Base-by-base conservation (phyloP, 1,284 basidiomycete species). In the Ustilago shanxiensis region DNA sequence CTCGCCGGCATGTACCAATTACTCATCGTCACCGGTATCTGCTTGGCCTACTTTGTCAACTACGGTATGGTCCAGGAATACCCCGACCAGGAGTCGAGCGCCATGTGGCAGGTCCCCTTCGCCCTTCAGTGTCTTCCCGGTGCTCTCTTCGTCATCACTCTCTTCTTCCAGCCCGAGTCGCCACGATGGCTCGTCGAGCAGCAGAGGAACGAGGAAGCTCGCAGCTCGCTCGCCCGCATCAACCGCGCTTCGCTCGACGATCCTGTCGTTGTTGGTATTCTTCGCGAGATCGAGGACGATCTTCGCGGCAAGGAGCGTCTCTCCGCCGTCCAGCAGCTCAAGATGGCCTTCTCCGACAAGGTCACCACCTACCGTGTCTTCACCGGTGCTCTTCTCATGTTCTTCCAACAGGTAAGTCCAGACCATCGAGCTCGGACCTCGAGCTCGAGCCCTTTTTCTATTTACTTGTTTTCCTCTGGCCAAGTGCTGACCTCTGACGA, bases 1-100 rank as follows among this genome's bases (percentile, higher is more conserved):
- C 80, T 87, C 53, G 85, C 85, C 20, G 85, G 81, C 54, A 85
- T 85, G 67, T 89, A 88, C 87, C 88, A 89, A 77, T 83, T 88
- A 3, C 70, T 80, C 37, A 80, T 77, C 51, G 82, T 83, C 28
- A 76, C 79, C 33, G 83, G 83, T 53, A 84, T 83, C 63, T 77
- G 65, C 33, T 2, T 78, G 20, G 65, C 72, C 58, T 74, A 71
- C 49, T 74, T 71, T 55, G 59, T 74, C 67, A 72, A 74, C 72
- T 78, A 74, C 50, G 72, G 72, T 13, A 69, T 74, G 67, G 57
- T 61, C 2, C 63, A 71, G 44, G 62, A 72, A 52, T 66, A 65
- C 29, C 60, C 64, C 8, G 41, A 75, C 59, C 60, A 79, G 59
- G 33, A 7, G 10, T 62, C 66, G 1, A 69, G 66, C 53, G 65